A percentile compares a stretch with the other conserved stretches of the same genome.
These are phyloP conservation scores for Aspergillus chevalieri DNA, from an alignment of 2,329 filamentous ascomycete species.

Conservation along the genomic window DNA sequence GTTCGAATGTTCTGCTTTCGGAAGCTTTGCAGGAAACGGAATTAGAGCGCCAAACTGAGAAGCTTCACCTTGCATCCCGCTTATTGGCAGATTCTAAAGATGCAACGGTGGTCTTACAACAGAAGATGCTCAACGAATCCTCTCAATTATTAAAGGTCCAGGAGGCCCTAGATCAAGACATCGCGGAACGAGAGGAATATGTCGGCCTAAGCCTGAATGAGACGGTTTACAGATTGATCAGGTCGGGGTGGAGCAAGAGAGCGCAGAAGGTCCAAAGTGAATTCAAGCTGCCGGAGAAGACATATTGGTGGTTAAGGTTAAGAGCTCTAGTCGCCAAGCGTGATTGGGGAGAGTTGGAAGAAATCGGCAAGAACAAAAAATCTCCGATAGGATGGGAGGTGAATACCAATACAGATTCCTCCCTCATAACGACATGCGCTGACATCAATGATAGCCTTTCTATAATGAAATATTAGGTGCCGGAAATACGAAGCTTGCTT, in stretches of 20 bases:
- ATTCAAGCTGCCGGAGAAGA: conserved; percentile 88
- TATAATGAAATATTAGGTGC: conserved; percentile 84
- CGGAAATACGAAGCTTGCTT: conserved; percentile 81
- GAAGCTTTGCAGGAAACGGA: conserved; percentile 74
- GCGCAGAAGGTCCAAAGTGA: conserved; percentile 84
- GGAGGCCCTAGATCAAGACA: conserved; percentile 76
- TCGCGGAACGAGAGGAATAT: conserved; percentile 59
- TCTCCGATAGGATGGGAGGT: conserved; percentile 96
- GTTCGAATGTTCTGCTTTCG: conserved; percentile 76
- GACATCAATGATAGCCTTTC: conserved; percentile 61
- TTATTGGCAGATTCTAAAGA: conserved; percentile 81
- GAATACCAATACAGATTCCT: conserved; percentile 28
- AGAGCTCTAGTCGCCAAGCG: conserved; percentile 82
- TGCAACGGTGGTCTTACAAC: conserved; percentile 57
- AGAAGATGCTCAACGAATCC: conserved; percentile 72
- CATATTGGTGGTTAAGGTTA: conserved; percentile 79
- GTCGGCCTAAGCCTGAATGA: conserved; percentile 82
- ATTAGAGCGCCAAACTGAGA: conserved; percentile 67
- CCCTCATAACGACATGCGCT: conserved; percentile 15
- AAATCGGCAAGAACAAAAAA: conserved; percentile 66
- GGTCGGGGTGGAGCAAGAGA: conserved; percentile 72
- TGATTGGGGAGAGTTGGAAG: conserved; percentile 89
- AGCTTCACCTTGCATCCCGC: conserved; percentile 79
- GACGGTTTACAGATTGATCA: conserved; percentile 82
- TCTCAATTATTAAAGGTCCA: conserved; percentile 76